Base-by-base conservation (phyloP, 257 asterid genomes). In the Anisodus acutangulus region DNA sequence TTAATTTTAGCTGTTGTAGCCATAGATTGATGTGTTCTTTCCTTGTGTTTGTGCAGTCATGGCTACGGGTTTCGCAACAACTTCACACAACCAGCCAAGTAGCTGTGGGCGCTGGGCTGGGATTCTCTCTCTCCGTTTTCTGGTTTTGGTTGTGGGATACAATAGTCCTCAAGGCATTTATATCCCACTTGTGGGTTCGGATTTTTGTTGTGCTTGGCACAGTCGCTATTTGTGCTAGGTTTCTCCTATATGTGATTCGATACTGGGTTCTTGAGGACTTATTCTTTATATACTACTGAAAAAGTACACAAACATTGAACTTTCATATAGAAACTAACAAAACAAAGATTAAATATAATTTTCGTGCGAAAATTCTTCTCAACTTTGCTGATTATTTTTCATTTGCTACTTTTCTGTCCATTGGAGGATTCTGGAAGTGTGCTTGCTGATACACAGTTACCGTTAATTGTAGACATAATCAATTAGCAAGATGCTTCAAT, bases 21-120 rank as follows among this genome's bases (percentile, higher is more conserved):
- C 22, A 76, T 76, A 39, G 7, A 13, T 26, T 49, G 62, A 74
- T 53, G 10, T 74, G 43, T 2, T 22, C 8, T 6, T 49, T 74
- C 22, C 69, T 35, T 74, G 15, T 79, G 47, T 83, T 19, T 83
- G 58, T 89, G 90, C 95, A 95, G 99, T 87, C 97, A 9, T 95
- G 99, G 99, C 97, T 95, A 71, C 91, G 99, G 82, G 88, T 94
- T 85, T 90, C 94, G 4, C 98, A 94, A 79, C 88, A 85, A n/a
- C 89, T 93, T 79, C 98, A 94, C 81, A 93, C 98, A 7, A 78
- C 86, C 85, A 90, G 91, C 88, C 99, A 94, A 89, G 97, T 95
- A 15, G 43, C 80, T 0, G 98, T 93, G 57, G 99, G 98, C 87
- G 94, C 95, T 19, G 47, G 85, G 47, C 5, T 92, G 3, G 98